Base-by-base conservation (phyloP, 1,284 basidiomycete species). In the Sanghuangporus sanghuang region DNA sequence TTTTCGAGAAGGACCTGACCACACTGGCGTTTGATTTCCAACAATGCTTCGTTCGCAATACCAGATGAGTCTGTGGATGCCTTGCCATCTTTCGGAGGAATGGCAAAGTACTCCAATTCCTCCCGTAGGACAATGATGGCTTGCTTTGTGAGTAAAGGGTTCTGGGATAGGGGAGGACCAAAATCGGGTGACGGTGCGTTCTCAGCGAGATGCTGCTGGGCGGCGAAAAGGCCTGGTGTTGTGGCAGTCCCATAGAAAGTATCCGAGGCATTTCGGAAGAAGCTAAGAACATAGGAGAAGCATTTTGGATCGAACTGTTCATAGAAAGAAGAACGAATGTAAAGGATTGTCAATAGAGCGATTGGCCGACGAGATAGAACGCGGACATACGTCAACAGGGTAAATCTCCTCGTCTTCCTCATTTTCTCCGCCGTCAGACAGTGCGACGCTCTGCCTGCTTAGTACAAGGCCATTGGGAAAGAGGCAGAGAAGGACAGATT, bases 81-180 rank as follows among this genome's bases (percentile, higher is more conserved):
- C 18, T 73, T 73, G 49, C 81, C 78, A 59, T 82, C 83, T 69
- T 84, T 86, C n/a, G 90, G 87, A 1, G 95, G 93, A 67, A 99
- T 98, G 42, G 93, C 89, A 72, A 99, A 99, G 76, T 98, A 99
- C 75, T 99, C 97, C 61, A 99, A 84, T 77, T 99, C 96, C 75
- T 99, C 96, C 42, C 96, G 86, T 57, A 99, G 85, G 35, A 99
- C 96, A 69, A 99, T 99, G 74, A 99, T 97, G 44, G 97, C 95
- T 76, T 99, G 97, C 78, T 98, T 98, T 59, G 89, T 87, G 64
- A 98, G 82, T 49, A 99, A 82, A 0, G 96, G 96, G 72, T 97
- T 97, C 73, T 95, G 92, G 66, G 84, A 81, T 52, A 85, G 75
- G 4, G 85, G 75, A 6, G 87, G 82, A 23, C 81, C 80, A 71